A percentile compares a stretch with the other conserved stretches of the same genome.
These are phyloP conservation scores for Yamadazyma pseudoaaseri DNA, from an alignment of 1,139 yeast species.

Conservation along the genomic window DNA sequence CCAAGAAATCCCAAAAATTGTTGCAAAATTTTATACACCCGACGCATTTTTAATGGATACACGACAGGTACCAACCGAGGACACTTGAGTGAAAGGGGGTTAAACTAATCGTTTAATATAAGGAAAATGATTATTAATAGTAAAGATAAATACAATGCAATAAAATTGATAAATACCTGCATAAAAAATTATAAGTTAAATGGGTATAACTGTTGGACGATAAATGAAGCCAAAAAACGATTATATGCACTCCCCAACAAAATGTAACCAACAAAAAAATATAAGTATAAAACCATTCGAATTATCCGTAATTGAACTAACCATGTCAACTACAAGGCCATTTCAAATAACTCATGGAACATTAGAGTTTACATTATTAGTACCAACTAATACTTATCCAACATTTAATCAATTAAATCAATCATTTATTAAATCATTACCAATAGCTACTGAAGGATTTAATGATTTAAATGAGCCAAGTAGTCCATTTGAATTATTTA, in stretches of 20 bases:
- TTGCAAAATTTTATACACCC: too few species aligned
- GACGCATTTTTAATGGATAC: too few species aligned
- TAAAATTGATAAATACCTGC: too few species aligned
- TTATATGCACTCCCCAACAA: not conserved
- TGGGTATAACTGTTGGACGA: too few species aligned
- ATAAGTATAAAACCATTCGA: not conserved
- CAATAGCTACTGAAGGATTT: constrained; percentile 77
- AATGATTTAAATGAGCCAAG: constrained; percentile 90
- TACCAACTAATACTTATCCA: constrained; percentile 79
- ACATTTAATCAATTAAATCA: constrained; percentile 86
- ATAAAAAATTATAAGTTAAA: too few species aligned
- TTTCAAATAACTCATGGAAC: constrained; percentile 81
- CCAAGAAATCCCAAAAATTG: not conserved
- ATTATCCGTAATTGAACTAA: not conserved
- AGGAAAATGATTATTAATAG: too few species aligned
- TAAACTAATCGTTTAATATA: too few species aligned
- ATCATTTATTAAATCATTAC: constrained; percentile 76
- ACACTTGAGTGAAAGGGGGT: too few species aligned
- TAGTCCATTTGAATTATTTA: constrained; percentile 82
- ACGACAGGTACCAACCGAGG: too few species aligned
- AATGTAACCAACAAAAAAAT: constrained; percentile 1
- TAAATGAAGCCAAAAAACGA: too few species aligned
- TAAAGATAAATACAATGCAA: too few species aligned
- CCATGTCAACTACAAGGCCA: constrained; percentile 50
- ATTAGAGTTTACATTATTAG: constrained; percentile 82